Conservation (phyloP, 2,329 filamentous ascomycete genomes). For the Diatrype stigma region DNA sequence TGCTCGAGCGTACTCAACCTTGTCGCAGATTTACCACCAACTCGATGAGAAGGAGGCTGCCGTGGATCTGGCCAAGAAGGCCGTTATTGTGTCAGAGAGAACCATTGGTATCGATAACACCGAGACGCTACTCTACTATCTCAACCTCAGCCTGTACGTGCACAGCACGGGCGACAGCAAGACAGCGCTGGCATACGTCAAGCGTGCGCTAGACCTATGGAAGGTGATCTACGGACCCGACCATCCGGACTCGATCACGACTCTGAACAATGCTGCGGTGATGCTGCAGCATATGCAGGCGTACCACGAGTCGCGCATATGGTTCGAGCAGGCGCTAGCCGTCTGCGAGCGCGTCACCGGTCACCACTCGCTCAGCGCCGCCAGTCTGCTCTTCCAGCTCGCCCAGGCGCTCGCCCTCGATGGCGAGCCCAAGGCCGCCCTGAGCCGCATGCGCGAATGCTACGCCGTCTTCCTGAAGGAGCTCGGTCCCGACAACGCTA, state of each 20-base stretch:
- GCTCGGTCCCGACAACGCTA: slow-evolving; percentile 86
- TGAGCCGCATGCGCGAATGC: slow-evolving; percentile 90
- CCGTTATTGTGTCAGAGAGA: slow-evolving; percentile 91
- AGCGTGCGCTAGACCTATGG: slow-evolving; percentile 92
- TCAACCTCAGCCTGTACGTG: slow-evolving; percentile 91
- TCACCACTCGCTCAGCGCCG: slow-evolving; percentile 84
- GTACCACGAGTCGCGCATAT: slow-evolving; percentile 89
- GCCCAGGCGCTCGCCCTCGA: slow-evolving; percentile 95
- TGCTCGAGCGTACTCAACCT: slow-evolving; percentile 86
- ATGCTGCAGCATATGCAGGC: slow-evolving; percentile 96
- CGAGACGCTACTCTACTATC: slow-evolving; percentile 90
- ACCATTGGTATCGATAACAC: slow-evolving; percentile 90
- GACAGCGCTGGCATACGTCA: slow-evolving; percentile 80
- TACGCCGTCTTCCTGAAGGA: slow-evolving; percentile 91
- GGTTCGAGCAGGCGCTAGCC: slow-evolving; percentile 90
- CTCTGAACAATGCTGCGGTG: slow-evolving; percentile 96
- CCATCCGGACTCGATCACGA: slow-evolving; percentile 97
- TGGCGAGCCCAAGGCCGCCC: slow-evolving; percentile 86
- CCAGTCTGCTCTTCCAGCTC: slow-evolving; percentile 93
- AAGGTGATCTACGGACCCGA: slow-evolving; percentile 92
- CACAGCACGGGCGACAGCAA: slow-evolving; percentile 89
- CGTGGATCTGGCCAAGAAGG: slow-evolving; percentile 92
- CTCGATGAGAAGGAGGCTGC: slow-evolving; percentile 97
- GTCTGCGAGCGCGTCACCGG: slow-evolving; percentile 90
- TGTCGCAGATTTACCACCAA: slow-evolving; percentile 95